Percentiles rank a stretch among this genome's conserved stretches.
phyloP scores from a whole-genome alignment of 116 monocot species.

The Posidonia oceanica region DNA sequence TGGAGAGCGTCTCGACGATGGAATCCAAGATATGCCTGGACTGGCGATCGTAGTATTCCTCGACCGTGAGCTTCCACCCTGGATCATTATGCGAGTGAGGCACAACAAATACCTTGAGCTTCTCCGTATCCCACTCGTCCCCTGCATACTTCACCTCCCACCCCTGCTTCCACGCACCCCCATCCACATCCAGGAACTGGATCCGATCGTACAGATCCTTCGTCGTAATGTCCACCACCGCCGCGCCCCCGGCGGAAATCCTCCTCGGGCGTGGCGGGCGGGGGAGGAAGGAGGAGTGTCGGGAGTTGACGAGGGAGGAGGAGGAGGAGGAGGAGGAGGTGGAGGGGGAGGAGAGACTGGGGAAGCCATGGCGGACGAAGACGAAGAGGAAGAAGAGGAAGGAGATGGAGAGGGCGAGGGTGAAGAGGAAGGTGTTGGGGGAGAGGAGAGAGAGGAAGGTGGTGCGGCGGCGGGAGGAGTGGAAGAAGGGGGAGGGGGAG shows the following conservation, averaged over 20 bases:
- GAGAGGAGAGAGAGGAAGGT: slow-evolving; percentile 14
- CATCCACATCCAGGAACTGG: slow-evolving; percentile 69
- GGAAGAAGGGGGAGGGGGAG: slow-evolving; percentile 3
- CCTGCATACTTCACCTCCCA: slow-evolving; percentile 70
- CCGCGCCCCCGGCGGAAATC: not conserved
- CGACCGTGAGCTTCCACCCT: slow-evolving; percentile 89
- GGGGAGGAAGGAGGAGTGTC: slow-evolving; percentile 7
- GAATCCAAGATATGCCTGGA: slow-evolving; percentile 81
- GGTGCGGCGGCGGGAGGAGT: slow-evolving; percentile 13
- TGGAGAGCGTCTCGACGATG: slow-evolving; percentile 60
- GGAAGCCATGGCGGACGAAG: slow-evolving; percentile 49
- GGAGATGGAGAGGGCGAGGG: slow-evolving; percentile 26
- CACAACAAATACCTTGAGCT: slow-evolving; percentile 93
- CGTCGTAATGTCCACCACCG: slow-evolving; percentile 81
- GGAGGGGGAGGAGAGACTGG: slow-evolving; percentile 20
- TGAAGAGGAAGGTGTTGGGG: slow-evolving; percentile 29
- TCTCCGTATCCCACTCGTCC: slow-evolving; percentile 84
- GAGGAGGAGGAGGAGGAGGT: not conserved
- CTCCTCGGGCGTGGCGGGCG: not conserved
- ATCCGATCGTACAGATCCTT: slow-evolving; percentile 94
- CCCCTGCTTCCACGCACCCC: slow-evolving; percentile 98
- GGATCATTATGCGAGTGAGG: slow-evolving; percentile 99
- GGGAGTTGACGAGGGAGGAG: slow-evolving; percentile 5
- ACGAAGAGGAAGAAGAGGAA: slow-evolving; percentile 49
- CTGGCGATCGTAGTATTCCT: slow-evolving; percentile 82